Base-by-base conservation (phyloP, 306 rosid genomes). In the Corylus heterophylla region DNA sequence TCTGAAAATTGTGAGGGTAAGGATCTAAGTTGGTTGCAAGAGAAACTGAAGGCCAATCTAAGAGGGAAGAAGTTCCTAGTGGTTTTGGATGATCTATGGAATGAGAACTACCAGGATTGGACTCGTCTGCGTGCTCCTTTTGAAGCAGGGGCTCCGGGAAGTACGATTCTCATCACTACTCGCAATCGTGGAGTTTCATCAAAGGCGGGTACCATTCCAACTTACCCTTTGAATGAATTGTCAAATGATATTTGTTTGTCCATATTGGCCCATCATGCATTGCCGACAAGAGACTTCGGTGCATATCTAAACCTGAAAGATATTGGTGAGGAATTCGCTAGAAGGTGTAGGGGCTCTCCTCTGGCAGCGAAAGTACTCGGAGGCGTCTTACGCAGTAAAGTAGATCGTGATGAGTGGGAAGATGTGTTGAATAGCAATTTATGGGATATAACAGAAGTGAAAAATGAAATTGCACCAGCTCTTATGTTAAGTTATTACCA, bases 111-210 rank as follows among this genome's bases (percentile, higher is more conserved):
- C 8, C 29, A 18, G 6, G 18, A 70, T 3, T 78, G 81, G 81
- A 47, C 18, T 17, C 47, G 0, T 8, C 22, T 78, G 39, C 72
- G 51, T 29, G 22, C 20, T 29, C 14, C 39, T 1, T 78, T 78
- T n/a, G 20, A 55, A 45, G 56, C 54, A 42, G 81, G 81, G 4
- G 62, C 76, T 7, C 20, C 13, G 16, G 81, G 76, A 27, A 25
- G 61, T 44, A 55, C 47, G n/a, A 47, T 78, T 70, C 1, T 78
- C 5, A 12, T 70, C 59, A 78, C 76, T 2, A 56, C 76, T 70
- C 76, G 50, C 17, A 27, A 55, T 18, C 16, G 3, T 1, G 50
- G 37, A 18, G 76, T 69, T 56, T 47, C 76, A 45, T 12, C 25
- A 59, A 56, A 17, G 12, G 58, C 35, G 39, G 61, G 81, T 12